phyloP scores from a whole-genome alignment of 202 grass and related monocot genomes.

The Cymbopogon flexuosus region DNA sequence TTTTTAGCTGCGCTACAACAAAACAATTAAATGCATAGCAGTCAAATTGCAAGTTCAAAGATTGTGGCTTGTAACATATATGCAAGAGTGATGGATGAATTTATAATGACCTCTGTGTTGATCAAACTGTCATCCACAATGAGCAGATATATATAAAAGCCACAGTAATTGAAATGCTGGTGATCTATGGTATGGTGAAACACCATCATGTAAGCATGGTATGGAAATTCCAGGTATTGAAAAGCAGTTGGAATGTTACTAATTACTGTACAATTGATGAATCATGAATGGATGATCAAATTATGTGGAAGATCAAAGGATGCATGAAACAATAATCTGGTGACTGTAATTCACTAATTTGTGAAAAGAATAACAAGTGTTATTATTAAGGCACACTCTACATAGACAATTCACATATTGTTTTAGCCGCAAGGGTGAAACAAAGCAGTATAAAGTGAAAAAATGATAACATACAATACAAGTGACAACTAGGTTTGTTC shows the following conservation, averaged over 20 bases:
- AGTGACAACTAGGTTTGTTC: not conserved
- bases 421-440: not conserved
- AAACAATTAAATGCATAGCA: not conserved
- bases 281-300: not conserved
- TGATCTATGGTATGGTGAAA: not conserved
- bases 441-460: not conserved
- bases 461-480: not conserved
- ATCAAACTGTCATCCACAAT: not conserved
- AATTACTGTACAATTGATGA: not conserved
- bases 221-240: not conserved
- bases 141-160: not conserved
- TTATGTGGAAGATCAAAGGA: not conserved
- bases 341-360: not conserved
- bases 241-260: not conserved
- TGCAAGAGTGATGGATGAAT: not conserved
- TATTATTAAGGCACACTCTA: not conserved
- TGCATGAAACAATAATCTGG: not conserved
- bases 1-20: not conserved
- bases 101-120: not conserved
- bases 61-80: not conserved
- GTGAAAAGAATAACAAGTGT: not conserved
- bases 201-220: not conserved
- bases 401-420: not conserved
- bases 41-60: not conserved
- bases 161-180: not conserved